Base-by-base conservation (phyloP, 108 stramenopile species). In the Nitzschia inconspicua region DNA sequence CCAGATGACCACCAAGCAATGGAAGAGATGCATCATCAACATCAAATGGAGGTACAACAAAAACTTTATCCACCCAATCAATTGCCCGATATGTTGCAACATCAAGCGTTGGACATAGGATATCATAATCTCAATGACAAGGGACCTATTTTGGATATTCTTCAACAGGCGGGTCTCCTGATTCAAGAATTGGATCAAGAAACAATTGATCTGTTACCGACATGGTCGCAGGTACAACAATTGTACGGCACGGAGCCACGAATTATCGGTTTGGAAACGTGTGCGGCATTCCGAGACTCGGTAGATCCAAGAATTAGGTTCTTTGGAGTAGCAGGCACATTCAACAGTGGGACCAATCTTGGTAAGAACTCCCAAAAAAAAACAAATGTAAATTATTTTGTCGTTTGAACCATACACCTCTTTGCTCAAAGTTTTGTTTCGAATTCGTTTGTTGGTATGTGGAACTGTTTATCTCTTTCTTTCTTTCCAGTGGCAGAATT, bases 321-420 rank as follows among this genome's bases (percentile, higher is more conserved):
- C 41, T 44, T 66, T 47, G 65, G 44, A 30, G 43, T 66, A 29
- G 55, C 54, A 7, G 65, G 65, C 10, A 55, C 65, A 19, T 66
- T 66, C 46, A 66, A 66, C 19, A 51, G 54, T 18, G 65, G 65
- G 6, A 66, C 65, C 16, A 66, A 66, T 35, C 22, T 66, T n/a
- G n/a, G n/a, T n/a, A n/a, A n/a, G n/a, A n/a, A n/a, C n/a, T n/a
- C n/a, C n/a, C n/a, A n/a, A n/a, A n/a, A n/a, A n/a, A n/a, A n/a
- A n/a, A n/a, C n/a, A n/a, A n/a, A n/a, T n/a, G n/a, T n/a, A n/a
- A n/a, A n/a, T n/a, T n/a, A n/a, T n/a, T n/a, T n/a, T n/a, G n/a
- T n/a, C n/a, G n/a, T n/a, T n/a, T n/a, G n/a, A n/a, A n/a, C n/a
- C n/a, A n/a, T n/a, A n/a, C n/a, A n/a, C n/a, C n/a, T n/a, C n/a